phyloP scores from a whole-genome alignment of 2,329 filamentous ascomycete genomes.

The Phoma sp. region DNA sequence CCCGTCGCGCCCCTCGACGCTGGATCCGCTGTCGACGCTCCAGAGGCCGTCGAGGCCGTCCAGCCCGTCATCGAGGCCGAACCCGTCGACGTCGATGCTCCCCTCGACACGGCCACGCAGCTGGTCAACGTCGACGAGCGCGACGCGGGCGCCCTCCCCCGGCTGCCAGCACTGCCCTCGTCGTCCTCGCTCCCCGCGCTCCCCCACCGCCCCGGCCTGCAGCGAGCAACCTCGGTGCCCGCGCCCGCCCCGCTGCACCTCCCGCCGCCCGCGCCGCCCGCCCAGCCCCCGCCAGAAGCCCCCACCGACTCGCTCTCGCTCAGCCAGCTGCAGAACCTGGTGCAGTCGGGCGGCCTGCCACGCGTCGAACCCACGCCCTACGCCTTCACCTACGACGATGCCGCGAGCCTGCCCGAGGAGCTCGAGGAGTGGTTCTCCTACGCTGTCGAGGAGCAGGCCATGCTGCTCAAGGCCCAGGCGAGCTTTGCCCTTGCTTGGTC shows the following conservation, averaged over 20 bases:
- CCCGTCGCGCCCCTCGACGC: not conserved
- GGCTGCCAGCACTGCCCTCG: too few relatives aligned
- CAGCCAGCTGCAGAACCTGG: constrained; percentile 54
- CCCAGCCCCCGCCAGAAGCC: constrained; percentile 35
- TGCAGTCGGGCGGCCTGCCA: constrained; percentile 49
- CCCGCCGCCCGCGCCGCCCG: constrained; percentile 50
- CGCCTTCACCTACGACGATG: constrained; percentile 71
- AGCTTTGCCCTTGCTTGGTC: constrained; percentile 80
- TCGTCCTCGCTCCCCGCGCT: too few relatives aligned
- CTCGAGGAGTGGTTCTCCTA: constrained; percentile 98
- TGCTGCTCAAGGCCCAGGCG: constrained; percentile 75
- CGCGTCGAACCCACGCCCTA: constrained; percentile 62
- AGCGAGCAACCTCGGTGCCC: constrained; percentile 49
- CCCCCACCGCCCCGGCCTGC: constrained; percentile 45
- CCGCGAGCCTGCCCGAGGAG: constrained; percentile 75
- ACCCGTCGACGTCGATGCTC: constrained; percentile 41
- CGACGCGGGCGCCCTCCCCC: constrained; percentile 4
- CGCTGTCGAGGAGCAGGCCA: constrained; percentile 81
- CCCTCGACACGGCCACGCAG: constrained; percentile 46
- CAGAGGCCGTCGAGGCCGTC: constrained; percentile 24
- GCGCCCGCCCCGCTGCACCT: constrained; percentile 52
- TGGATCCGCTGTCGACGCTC: too few relatives aligned
- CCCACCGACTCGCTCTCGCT: constrained; percentile 53
- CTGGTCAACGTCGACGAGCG: constrained; percentile 37
- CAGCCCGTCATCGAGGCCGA: constrained; percentile 43